Base-by-base conservation (phyloP, 164 flowering plant species). In the Pachysandra terminalis region DNA sequence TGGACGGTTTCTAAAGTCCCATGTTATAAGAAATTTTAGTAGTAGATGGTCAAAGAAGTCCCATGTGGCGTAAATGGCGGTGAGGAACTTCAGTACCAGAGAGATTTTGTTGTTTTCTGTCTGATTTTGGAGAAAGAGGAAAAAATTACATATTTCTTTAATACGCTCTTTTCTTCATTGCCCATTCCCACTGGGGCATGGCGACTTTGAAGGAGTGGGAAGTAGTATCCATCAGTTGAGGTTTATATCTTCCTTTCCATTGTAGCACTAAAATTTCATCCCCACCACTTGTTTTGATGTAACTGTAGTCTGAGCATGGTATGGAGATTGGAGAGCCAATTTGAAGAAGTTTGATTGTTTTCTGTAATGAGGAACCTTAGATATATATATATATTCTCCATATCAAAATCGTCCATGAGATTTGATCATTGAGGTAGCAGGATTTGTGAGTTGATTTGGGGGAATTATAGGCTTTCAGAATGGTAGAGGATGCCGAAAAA, bases 401-500 rank as follows among this genome's bases (percentile, higher is more conserved):
- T 10, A 19, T 22, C 0, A 7, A 61, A 25, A 5, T 15, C 16
- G 2, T n/a, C n/a, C 22, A 0, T 1, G 24, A 24, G 40, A 55
- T 56, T 59, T 13, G 8, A 3, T 21, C 19, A 56, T 49, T 49
- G 13, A 35, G 21, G 28, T 32, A n/a, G n/a, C 56, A 32, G 60
- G 22, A 9, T 64, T 52, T 65, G 16, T 32, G 54, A 32, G 52
- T 32, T 41, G 62, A 25, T 57, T 41, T 57, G 35, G 40, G 49
- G n/a, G 19, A 54, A 37, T 21, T 25, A 55, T 37, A 8, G n/a
- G 5, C 15, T 55, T 40, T 25, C 22, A 23, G 2, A 22, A 90
- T 90, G 96, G 81, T 66, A 51, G 91, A 80, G 57, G 65, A 61
- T 17, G 32, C 49, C 5, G 52, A 73, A 51, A 92, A 89, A 64